phyloP scores from a whole-genome alignment of 2,329 filamentous ascomycete species.

The Ophiostoma quercus region DNA sequence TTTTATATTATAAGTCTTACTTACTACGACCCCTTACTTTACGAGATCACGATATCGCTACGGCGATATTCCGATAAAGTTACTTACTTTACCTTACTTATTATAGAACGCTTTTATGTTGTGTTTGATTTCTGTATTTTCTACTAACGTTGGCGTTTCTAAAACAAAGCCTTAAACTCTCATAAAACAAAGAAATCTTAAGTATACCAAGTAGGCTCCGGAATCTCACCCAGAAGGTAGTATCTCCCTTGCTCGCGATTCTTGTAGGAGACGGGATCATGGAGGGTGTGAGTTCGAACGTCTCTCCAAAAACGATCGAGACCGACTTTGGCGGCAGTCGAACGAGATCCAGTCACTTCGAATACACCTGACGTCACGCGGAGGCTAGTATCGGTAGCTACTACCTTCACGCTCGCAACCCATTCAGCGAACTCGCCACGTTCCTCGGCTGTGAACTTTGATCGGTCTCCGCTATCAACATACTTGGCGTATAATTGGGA shows the following conservation, averaged over 20 bases:
- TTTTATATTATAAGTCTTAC: no score
- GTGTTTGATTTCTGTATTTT: no score
- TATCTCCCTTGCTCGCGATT: slow-evolving; percentile 47
- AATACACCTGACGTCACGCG: slow-evolving; percentile 49
- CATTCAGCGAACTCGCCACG: slow-evolving; percentile 58
- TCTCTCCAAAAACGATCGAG: slow-evolving; percentile 61
- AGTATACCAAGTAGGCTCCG: slow-evolving; percentile 57
- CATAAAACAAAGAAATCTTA: neutral
- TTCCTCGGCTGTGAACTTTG: slow-evolving; percentile 40
- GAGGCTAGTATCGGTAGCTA: slow-evolving; percentile 48
- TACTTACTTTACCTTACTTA: no score
- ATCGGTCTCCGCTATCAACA: slow-evolving; percentile 34
- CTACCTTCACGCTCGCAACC: slow-evolving; percentile 58
- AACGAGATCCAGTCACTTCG: slow-evolving; percentile 56
- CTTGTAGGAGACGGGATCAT: slow-evolving; percentile 65
- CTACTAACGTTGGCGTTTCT: no score
- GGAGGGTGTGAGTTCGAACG: slow-evolving; percentile 45
- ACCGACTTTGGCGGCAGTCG: slow-evolving; percentile 54
- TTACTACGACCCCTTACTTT: no score
- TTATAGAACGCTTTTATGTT: no score
- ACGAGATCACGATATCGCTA: no score
- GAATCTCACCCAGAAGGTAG: slow-evolving; percentile 33
- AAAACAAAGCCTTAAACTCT: no score
- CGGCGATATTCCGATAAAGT: no score
- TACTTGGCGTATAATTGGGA: slow-evolving; percentile 44